Base-by-base conservation (phyloP, 2,329 filamentous ascomycete species). In the Fusarium sp. region DNA sequence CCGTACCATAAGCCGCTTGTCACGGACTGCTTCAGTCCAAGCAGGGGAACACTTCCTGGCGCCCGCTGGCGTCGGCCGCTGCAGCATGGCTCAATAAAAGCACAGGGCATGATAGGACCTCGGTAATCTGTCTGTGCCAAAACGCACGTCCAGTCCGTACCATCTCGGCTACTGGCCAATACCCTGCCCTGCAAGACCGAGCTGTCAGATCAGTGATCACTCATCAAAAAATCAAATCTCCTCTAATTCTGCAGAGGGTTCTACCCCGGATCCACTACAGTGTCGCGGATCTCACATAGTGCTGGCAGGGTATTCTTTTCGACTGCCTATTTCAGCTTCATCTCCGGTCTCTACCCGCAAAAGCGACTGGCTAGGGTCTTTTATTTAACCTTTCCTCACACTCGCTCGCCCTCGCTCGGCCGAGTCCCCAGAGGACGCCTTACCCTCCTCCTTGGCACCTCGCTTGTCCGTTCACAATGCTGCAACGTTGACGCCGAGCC, bases 221-320 rank as follows among this genome's bases (percentile, higher is more conserved):
- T 60, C 52, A 57, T 61, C 47, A 53, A 53, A 64, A 57, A 57
- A 56, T 68, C 58, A 52, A 28, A 56, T 39, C 53, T 53, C 59
- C 54, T 46, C 47, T 41, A 41, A 33, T 71, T 69, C 54, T 47
- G 60, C 52, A 60, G 46, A 70, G 53, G 49, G 43, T 68, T 75
- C 62, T 75, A 75, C 73, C 73, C 73, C 73, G 54, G 73, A 75
- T 75, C 73, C 73, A 75, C 73, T 63, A 57, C 50, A 60, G 48
- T 63, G 62, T 73, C 66, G 66, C 60, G 69, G 71, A 75, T 75
- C 73, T 74, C 37, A 61, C 68, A 71, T 66, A 67, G 68, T 68
- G 52, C 59, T 31, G 16, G n/a, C 37, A 57, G 37, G 70, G 58
- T 60, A 53, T 46, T 44, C 20, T 31, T 59, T 60, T 57, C 64